A percentile compares a stretch with the other conserved stretches of the same genome.
These are phyloP conservation scores for Striga asiatica DNA, from an alignment of 257 asterid species.

Conservation along the genomic window DNA sequence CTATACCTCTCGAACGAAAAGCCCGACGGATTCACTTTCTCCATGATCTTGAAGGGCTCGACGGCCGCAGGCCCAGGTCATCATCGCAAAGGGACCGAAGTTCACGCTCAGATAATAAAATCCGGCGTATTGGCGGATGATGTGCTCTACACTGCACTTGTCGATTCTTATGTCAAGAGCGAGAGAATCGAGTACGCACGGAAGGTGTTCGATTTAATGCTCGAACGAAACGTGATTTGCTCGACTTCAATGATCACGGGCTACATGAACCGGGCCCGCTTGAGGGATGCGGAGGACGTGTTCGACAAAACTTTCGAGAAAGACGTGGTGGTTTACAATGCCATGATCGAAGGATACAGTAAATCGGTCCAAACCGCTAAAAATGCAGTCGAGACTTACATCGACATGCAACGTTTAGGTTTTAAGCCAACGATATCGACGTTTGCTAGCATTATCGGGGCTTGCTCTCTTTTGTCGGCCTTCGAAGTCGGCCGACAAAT, in stretches of 20 bases:
- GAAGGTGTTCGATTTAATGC: slow-evolving; percentile 68
- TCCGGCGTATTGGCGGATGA: slow-evolving; percentile 46
- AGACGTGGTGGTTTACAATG: slow-evolving; percentile 76
- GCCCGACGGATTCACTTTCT: slow-evolving; percentile 60
- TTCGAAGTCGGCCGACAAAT: slow-evolving; percentile 68
- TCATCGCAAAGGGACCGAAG: slow-evolving; percentile 29
- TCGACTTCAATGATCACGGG: slow-evolving; percentile 86
- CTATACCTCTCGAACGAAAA: slow-evolving; percentile 36
- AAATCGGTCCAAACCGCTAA: slow-evolving; percentile 53
- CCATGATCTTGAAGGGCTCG: slow-evolving; percentile 73
- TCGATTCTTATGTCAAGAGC: slow-evolving; percentile 69
- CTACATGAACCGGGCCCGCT: slow-evolving; percentile 52
- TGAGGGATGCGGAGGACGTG: slow-evolving; percentile 65
- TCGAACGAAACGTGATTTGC: slow-evolving; percentile 58
- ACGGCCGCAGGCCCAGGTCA: slow-evolving; percentile 17
- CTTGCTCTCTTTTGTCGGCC: slow-evolving; percentile 64
- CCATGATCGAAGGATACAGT: slow-evolving; percentile 98
- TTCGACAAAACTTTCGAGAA: slow-evolving; percentile 44
- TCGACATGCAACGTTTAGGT: slow-evolving; percentile 47
- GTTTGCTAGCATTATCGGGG: slow-evolving; percentile 77
- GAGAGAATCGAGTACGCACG: slow-evolving; percentile 47
- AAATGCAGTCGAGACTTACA: slow-evolving; percentile 49
- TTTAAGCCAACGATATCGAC: slow-evolving; percentile 62
- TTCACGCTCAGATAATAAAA: slow-evolving; percentile 54
- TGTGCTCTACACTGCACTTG: slow-evolving; percentile 65